Conservation (phyloP, 371 early-diverging fungal genomes). For the Mucor plumbeus region DNA sequence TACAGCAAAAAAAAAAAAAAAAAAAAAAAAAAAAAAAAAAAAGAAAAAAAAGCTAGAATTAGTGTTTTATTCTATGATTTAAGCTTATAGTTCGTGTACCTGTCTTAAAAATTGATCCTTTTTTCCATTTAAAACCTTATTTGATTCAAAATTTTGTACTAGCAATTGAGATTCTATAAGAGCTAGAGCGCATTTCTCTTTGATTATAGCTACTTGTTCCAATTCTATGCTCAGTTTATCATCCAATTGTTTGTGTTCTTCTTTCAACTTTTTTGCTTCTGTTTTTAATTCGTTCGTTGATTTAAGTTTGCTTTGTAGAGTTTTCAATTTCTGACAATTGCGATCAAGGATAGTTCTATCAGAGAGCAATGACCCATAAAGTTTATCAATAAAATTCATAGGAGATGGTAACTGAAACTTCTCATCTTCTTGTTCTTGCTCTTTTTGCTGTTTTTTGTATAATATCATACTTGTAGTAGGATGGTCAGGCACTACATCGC, state of each 20-base stretch:
- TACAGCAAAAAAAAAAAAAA: too few species aligned
- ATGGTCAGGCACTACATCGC: too few species aligned
- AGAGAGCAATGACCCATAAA: background rate
- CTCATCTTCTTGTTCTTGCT: background rate
- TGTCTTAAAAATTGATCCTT: background rate
- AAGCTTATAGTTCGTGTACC: background rate
- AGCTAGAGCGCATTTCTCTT: background rate
- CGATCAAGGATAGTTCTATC: background rate
- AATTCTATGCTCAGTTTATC: background rate
- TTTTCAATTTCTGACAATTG: background rate
- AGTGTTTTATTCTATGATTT: background rate
- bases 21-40: too few species aligned
- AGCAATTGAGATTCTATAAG: background rate
- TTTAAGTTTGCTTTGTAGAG: background rate
- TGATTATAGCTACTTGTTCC: background rate
- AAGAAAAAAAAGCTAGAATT: background rate
- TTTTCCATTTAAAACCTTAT: background rate
- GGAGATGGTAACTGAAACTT: background rate
- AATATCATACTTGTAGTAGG: background rate
- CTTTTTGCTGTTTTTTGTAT: background rate
- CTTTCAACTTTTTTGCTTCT: background rate
- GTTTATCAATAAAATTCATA: background rate
- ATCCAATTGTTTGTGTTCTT: background rate
- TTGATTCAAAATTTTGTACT: background rate
- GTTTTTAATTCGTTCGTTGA: background rate